Evolutionary conservation across 2,329 filamentous ascomycete species (phyloP).

Genomic region (Herpotrichia juniperi): DNA sequence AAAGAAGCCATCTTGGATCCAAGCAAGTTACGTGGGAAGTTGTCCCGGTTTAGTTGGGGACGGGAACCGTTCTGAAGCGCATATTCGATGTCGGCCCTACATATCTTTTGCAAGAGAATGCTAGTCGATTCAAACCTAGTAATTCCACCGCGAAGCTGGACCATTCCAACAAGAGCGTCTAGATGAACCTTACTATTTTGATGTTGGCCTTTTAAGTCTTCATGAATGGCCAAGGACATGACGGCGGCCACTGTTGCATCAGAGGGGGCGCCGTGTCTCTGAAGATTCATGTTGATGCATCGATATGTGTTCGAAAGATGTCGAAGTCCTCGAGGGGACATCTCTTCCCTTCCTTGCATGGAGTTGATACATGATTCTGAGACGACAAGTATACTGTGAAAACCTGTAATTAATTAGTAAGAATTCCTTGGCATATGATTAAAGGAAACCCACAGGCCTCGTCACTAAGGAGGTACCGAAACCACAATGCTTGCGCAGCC

Average conservation of each 20-base stretch:
- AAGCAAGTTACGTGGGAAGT: no score
- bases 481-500: no score
- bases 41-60: no score
- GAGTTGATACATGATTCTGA: no score
- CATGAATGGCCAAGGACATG: neutral
- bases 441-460: no score
- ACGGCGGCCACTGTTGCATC: neutral
- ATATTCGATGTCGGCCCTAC: neutral
- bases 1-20: no score
- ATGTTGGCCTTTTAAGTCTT: neutral
- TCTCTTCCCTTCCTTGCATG: no score
- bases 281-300: neutral
- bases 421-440: no score
- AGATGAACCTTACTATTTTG: neutral
- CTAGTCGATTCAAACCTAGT: neutral
- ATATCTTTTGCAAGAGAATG: neutral
- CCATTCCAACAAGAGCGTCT: neutral
- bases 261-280: neutral
- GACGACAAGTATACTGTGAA: no score
- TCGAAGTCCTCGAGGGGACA: no score
- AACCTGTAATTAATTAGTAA: no score
- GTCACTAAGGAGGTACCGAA: no score
- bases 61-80: neutral
- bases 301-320: neutral
- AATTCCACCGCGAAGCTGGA: neutral